Evolutionary conservation across 352 stramenopile species (phyloP), one percentile per base, ranked within the genome.

Genomic region (Phytophthora podocarpi): DNA sequence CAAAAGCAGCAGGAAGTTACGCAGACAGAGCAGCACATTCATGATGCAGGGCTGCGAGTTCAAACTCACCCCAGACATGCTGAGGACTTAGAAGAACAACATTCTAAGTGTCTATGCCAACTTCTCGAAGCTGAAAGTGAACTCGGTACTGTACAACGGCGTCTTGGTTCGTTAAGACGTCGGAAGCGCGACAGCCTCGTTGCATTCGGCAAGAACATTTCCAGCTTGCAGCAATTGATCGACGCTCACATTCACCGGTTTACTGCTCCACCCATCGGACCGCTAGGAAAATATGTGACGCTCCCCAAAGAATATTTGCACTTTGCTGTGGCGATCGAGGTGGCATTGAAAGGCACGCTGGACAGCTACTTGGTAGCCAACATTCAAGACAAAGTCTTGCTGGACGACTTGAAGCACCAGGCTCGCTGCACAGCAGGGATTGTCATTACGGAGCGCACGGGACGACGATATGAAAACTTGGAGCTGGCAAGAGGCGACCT

Each of bases 331-430:
- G 79, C 81, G 2, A 85, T 90, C 30, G 83, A 93, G 52, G 54
- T 87, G 8, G 78, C 82, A 2, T 41, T 91, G 21, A 90, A 89
- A 39, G 82, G 82, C 15, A 76, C 76, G 13, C 40, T 93, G 32
- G 59, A 81, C 32, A 90, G 78, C 23, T 91, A 90, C 32, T 57
- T 93, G 4, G 81, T 93, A 1, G 78, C 84, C 0, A 87, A 86
- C 46, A 80, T 79, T 7, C 69, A 61, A 27, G 83, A 93, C 64
- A 93, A 91, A 59, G 76, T 74, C 0, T 20, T 91, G 16, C 57
- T 93, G n/a, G 83, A 93, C 42, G 67, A 87, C 3, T 50, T 93
- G 21, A 91, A 90, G 47, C 74, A 72, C 11, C 75, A 70, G 5
- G 72, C 74, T 39, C 76, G 81, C 34, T 90, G 77, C 55, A 66